Conservation (phyloP, 345 rosid species). For the Gossypium longicalyx region DNA sequence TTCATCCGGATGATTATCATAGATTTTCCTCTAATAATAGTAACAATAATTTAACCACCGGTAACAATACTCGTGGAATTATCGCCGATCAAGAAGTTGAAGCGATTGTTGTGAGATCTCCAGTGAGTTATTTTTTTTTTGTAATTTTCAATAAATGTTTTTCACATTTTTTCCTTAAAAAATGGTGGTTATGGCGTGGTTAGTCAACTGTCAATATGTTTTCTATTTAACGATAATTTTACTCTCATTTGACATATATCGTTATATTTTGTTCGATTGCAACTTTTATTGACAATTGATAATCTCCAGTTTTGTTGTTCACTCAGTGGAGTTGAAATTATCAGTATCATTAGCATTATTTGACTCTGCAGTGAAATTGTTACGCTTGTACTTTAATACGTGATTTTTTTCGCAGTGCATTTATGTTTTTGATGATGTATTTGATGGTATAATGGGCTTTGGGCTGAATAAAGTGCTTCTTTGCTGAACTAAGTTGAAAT, state of each 20-base stretch:
- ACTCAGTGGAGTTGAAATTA: background rate
- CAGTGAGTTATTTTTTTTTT: conserved; percentile 42
- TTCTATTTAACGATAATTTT: background rate
- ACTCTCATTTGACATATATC: background rate
- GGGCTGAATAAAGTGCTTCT: background rate
- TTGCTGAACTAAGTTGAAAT: background rate
- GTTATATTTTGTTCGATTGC: background rate
- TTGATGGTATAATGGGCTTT: background rate
- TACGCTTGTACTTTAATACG: background rate
- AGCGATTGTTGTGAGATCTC: conserved; percentile 64
- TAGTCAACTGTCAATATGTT: background rate
- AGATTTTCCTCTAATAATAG: conserved; percentile 43
- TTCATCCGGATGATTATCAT: conserved; percentile 60
- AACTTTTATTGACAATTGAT: background rate
- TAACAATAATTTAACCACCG: conserved; percentile 1
- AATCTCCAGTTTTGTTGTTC: too few relatives aligned
- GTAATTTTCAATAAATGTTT: background rate
- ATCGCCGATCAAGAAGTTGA: conserved; percentile 58
- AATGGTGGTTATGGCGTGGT: background rate
- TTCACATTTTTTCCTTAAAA: background rate
- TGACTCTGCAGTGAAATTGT: background rate
- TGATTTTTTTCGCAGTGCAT: background rate
- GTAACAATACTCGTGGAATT: conserved; percentile 13
- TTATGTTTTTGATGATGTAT: background rate
- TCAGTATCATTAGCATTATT: background rate